A percentile compares a stretch with the other conserved stretches of the same genome.
Evolutionary conservation across 495 filamentous ascomycete species (phyloP).

Genomic region (Hyaloscypha variabilis): DNA sequence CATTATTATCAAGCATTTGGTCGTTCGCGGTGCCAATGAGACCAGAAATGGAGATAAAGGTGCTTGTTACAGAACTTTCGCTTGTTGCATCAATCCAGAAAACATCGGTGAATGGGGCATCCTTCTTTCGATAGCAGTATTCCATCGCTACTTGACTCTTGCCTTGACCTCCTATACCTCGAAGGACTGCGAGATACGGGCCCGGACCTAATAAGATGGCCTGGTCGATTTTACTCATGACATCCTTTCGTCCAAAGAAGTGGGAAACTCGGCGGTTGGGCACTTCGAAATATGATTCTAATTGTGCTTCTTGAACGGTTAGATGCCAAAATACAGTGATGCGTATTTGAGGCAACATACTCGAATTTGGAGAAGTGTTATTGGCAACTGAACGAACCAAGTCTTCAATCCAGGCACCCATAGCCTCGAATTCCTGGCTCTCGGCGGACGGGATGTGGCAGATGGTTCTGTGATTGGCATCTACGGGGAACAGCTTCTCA

Average conservation of each 20-base stretch:
- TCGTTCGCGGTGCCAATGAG: neutral
- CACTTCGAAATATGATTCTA: neutral
- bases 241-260: neutral
- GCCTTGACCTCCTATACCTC: conserved; percentile 5
- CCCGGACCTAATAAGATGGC: neutral
- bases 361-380: no score
- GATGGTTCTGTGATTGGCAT: conserved; percentile 28
- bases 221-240: neutral
- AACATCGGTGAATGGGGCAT: no score
- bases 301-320: no score
- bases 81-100: neutral
- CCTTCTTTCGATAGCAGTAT: neutral
- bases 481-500: conserved; percentile 21
- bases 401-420: no score
- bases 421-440: conserved; percentile 5
- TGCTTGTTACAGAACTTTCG: neutral
- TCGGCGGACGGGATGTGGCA: conserved; percentile 24
- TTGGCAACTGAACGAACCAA: no score
- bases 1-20: neutral
- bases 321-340: no score
- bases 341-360: no score
- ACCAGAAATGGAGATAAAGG: neutral
- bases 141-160: neutral
- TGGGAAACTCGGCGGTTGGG: neutral
- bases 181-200: neutral